These are phyloP conservation scores for Artomyces pyxidatus DNA, from an alignment of 768 basidiomycete species.

Conservation along the genomic window DNA sequence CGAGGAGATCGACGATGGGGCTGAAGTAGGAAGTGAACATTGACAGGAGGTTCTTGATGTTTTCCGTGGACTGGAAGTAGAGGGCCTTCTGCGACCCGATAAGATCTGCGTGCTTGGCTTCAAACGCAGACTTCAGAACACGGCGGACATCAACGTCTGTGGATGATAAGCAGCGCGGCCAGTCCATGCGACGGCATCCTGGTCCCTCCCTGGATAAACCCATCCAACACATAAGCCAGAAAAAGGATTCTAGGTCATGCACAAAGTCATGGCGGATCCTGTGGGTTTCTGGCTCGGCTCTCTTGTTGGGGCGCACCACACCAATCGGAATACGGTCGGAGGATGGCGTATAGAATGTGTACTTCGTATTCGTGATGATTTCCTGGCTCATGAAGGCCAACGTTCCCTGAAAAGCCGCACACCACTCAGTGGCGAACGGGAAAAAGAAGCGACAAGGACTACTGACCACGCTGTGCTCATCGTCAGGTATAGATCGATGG, in stretches of 20 bases:
- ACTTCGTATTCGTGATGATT: background rate
- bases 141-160: no score
- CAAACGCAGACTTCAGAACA: no score
- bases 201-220: background rate
- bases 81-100: no score
- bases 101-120: no score
- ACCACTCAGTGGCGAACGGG: no score
- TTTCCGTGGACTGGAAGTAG: no score
- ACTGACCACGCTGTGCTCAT: background rate
- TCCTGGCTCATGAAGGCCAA: conserved; percentile 1
- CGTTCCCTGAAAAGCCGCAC: background rate
- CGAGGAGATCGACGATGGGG: no score
- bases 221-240: background rate
- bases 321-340: background rate
- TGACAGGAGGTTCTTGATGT: no score
- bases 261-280: background rate
- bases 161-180: no score
- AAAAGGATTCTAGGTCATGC: conserved; percentile 3
- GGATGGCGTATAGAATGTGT: background rate
- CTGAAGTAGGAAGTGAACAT: no score
- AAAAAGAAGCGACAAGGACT: background rate
- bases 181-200: background rate
- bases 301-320: background rate
- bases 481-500: background rate
- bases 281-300: background rate